Percentiles rank a stretch among this genome's conserved stretches.
Evolutionary conservation across 192 early-diverging fungal species (phyloP).

Genomic region (Podila clonocystis): DNA sequence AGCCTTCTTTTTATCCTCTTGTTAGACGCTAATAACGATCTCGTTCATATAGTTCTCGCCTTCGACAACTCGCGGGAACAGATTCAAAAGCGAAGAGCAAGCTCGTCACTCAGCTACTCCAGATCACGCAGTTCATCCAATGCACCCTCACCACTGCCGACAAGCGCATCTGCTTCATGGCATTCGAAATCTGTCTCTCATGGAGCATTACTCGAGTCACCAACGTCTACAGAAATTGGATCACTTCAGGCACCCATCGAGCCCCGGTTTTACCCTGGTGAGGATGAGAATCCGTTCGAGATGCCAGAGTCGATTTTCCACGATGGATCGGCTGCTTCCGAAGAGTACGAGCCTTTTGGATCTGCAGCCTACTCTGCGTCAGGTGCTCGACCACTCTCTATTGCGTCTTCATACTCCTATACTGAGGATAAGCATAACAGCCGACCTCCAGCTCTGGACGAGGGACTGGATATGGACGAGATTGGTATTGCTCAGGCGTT

Average conservation of each 20-base stretch:
- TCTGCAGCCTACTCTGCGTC: not conserved
- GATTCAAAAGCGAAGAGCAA: constrained; percentile 9
- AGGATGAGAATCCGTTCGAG: constrained; percentile 53
- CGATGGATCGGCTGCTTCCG: constrained; percentile 21
- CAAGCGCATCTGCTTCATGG: constrained; percentile 8
- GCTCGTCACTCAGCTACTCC: not conserved
- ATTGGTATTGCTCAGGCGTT: constrained; percentile 41
- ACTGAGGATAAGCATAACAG: constrained; percentile 26
- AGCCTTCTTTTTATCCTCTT: not conserved
- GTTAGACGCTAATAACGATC: not conserved
- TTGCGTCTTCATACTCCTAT: constrained; percentile 5
- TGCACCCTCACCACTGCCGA: constrained; percentile 1
- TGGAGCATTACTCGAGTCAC: not conserved
- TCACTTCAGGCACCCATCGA: constrained; percentile 5
- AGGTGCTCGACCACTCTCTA: constrained; percentile 13
- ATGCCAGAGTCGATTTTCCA: constrained; percentile 51
- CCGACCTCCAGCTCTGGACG: constrained; percentile 32
- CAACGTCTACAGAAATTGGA: not conserved
- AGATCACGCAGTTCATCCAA: constrained; percentile 23
- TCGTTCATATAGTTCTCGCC: not conserved
- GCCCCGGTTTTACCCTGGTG: constrained; percentile 36
- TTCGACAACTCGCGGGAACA: constrained; percentile 19
- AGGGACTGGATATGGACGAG: constrained; percentile 43
- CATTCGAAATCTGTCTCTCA: constrained; percentile 18
- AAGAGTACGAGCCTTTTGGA: constrained; percentile 31